phyloP scores from a whole-genome alignment of 768 basidiomycete genomes.

The Boletus subparvulus region DNA sequence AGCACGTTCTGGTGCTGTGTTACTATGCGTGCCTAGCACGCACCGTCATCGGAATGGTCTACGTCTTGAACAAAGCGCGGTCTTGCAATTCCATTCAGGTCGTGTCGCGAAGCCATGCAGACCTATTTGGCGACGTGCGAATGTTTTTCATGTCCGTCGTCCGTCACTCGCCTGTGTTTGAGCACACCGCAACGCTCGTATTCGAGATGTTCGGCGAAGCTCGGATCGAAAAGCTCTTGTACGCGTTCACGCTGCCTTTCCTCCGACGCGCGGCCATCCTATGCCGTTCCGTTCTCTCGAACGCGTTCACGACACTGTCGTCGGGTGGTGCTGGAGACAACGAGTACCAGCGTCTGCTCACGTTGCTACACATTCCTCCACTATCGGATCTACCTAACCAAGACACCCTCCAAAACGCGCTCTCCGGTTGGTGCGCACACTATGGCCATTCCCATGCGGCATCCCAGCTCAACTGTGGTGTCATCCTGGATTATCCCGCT shows the following conservation, averaged over 20 bases:
- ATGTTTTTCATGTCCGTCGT: slow-evolving; percentile 92
- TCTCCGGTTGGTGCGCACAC: slow-evolving; percentile 88
- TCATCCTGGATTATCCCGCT: slow-evolving; percentile 77
- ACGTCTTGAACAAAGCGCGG: slow-evolving; percentile 71
- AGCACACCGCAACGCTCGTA: slow-evolving; percentile 77
- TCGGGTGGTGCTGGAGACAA: slow-evolving; percentile 42
- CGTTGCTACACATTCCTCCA: slow-evolving; percentile 73
- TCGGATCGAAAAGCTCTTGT: slow-evolving; percentile 81
- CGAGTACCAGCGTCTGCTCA: slow-evolving; percentile 80
- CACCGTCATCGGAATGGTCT: slow-evolving; percentile 82
- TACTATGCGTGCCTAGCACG: slow-evolving; percentile 92
- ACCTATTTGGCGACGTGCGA: slow-evolving; percentile 79
- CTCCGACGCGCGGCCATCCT: slow-evolving; percentile 85
- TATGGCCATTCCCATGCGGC: slow-evolving; percentile 80
- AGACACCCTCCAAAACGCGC: slow-evolving; percentile 84
- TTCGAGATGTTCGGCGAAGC: slow-evolving; percentile 82
- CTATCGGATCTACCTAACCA: slow-evolving; percentile 78
- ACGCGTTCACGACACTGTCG: slow-evolving; percentile 51
- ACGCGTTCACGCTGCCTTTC: slow-evolving; percentile 88
- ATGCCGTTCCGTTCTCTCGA: slow-evolving; percentile 70
- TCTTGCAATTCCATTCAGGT: slow-evolving; percentile 48
- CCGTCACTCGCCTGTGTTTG: slow-evolving; percentile 83
- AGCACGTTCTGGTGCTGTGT: slow-evolving; percentile 81
- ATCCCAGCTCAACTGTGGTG: slow-evolving; percentile 76
- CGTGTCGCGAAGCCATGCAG: slow-evolving; percentile 53